Evolutionary conservation across 352 stramenopile species (phyloP), one percentile per base, ranked within the genome.

Genomic region (Phytophthora sansomeana): DNA sequence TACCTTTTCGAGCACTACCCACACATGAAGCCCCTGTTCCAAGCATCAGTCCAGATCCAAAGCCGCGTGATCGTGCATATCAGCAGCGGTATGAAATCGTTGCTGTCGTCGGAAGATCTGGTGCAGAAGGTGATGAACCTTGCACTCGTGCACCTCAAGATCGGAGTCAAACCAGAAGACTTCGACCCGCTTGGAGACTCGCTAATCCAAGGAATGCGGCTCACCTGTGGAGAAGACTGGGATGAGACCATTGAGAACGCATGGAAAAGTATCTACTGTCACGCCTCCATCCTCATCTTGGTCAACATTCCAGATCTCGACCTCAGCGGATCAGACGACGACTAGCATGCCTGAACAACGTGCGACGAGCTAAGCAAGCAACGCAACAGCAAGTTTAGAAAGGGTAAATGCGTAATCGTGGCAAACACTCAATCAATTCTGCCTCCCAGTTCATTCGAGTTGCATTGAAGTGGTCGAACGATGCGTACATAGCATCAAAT

Each of bases 11-110:
- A 88, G 41, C 59, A 87, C 46, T 75, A 78, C 14, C 55, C 81
- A 10, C 67, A 92, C 54, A 78, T 89, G 56, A 81, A 90, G 65
- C 73, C 83, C 6, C 65, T 91, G 3, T 91, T 91, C 58, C 67
- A 84, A 62, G 65, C 80, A 7, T 87, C 78, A 3, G 75, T 79
- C 36, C 73, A 90, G 60, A 74, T 86, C n/a, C 77, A 90, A 50
- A 79, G 73, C 44, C 78, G 77, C 39, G 83, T 89, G 68, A 74
- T 91, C 32, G 71, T 84, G 16, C 78, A 91, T 49, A 90, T 91
- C 38, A 85, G 70, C 17, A 81, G 77, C 24, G 80, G 83, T 3
- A 89, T 90, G 76, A 81, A 89, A 51, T 83, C 72, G 4, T 63
- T 91, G 24, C 64, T 91, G 1, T 75, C 72, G 35, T 83, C 72